Percentiles rank a stretch among this genome's conserved stretches.
Conservation (phyloP, 2,329 filamentous ascomycete species). For the Neofusicoccum ribis region DNA sequence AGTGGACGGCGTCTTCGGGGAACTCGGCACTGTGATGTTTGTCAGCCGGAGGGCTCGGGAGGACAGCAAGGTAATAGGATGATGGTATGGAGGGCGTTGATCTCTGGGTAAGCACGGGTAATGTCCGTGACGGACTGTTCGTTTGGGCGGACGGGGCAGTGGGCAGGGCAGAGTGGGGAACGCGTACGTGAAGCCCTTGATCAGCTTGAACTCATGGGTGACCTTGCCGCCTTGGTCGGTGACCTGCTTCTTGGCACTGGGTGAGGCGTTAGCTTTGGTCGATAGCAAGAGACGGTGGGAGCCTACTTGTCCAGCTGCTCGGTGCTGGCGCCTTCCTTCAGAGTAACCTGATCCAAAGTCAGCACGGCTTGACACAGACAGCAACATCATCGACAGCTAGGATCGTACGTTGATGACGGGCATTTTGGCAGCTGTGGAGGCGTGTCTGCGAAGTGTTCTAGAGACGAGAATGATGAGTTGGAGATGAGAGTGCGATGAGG, state of each 20-base stretch:
- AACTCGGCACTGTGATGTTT: slow-evolving; percentile 65
- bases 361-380: slow-evolving; percentile 17
- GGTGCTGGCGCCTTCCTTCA: slow-evolving; percentile 68
- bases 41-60: slow-evolving; percentile 10
- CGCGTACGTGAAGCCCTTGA: slow-evolving; percentile 90
- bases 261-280: not conserved
- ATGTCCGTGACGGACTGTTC: not conserved
- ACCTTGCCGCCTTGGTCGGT: slow-evolving; percentile 79
- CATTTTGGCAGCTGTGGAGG: slow-evolving; percentile 28
- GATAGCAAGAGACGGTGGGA: not conserved
- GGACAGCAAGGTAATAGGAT: not conserved
- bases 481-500: not conserved
- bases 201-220: slow-evolving; percentile 75
- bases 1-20: slow-evolving; percentile 64
- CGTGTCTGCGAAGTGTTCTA: slow-evolving; percentile 6
- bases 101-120: too few species aligned
- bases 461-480: slow-evolving; percentile 12
- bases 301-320: slow-evolving; percentile 69
- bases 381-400: not conserved
- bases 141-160: not conserved
- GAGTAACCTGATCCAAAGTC: slow-evolving; percentile 64
- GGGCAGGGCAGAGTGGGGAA: not conserved
- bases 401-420: slow-evolving; percentile 38
- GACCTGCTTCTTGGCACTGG: slow-evolving; percentile 75
- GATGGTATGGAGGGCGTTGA: not conserved